Base-by-base conservation (phyloP, 2,329 filamentous ascomycete species). In the Colletotrichum sp. region DNA sequence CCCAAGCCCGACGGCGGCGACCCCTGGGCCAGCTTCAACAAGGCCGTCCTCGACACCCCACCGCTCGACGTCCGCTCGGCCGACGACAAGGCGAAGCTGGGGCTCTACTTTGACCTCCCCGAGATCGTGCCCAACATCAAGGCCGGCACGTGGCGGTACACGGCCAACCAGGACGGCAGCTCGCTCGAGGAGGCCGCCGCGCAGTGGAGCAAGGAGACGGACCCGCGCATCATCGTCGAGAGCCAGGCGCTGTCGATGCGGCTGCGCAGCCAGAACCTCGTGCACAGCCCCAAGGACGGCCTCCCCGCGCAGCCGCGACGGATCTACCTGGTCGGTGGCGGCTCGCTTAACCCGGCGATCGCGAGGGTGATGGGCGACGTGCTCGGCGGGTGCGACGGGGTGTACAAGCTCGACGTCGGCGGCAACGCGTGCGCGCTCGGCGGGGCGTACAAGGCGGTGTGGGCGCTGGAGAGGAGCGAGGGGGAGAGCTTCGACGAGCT, bases 381-480 rank as follows among this genome's bases (percentile, higher is more conserved):
- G 4, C 91, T 99, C 4, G 97, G 97, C 68, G 95, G 95, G 39
- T 91, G 90, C 4, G 97, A 98, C 77, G 97, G 97, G 28, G 95
- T 98, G 30, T 99, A 95, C 86, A 94, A 94, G 85, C 91, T 99
- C 16, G 96, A 98, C 82, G 95, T 98, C 7, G 96, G 97, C 30
- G 96, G 96, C 30, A 98, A 98, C 86, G 96, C 97, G 4, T 99
- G 97, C 85, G 97, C 96, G 13, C 86, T 98, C 16, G 97, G 97
- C 16, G 95, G 95, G 8, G 96, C 96, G 30, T 98, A 98, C 86
- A 98, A 98, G 87, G 96, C 97, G 16, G 93, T 98, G 0, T 99
- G 97, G 97, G 96, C 94, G 1, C 88, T 95, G 71, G 95, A 97
- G 87, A 88, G 94, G 64, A 84, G 85, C 28, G 83, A 86, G 3